Percentiles rank a stretch among this genome's conserved stretches.
phyloP scores from a whole-genome alignment of 129 eudicot species.

The Flaveria trinervia region DNA sequence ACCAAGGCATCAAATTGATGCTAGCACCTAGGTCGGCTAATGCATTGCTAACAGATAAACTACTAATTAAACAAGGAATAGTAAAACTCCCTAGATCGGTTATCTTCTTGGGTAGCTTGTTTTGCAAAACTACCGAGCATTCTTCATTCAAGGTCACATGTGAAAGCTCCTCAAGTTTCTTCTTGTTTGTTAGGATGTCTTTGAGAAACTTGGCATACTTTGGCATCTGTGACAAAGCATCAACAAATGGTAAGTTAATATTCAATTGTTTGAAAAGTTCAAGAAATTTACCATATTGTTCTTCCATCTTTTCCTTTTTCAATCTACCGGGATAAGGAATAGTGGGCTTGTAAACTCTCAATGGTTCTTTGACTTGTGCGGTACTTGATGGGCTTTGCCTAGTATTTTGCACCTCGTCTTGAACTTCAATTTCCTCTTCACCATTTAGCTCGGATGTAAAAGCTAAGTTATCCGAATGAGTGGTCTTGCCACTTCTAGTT shows the following conservation, averaged over 20 bases:
- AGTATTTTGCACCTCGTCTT: background rate
- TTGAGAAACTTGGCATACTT: background rate
- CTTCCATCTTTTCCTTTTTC: too few species aligned
- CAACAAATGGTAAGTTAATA: background rate
- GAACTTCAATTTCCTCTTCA: background rate
- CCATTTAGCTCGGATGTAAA: background rate
- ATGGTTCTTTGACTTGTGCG: background rate
- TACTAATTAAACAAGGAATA: background rate
- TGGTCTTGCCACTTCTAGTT: background rate
- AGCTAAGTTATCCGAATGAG: background rate
- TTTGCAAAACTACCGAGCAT: background rate
- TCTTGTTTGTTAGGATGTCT: too few species aligned
- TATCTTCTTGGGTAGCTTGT: background rate
- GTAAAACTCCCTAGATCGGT: slow-evolving; percentile 16
- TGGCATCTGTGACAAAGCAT: background rate
- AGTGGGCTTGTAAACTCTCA: too few species aligned
- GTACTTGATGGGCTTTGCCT: background rate
- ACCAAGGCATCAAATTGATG: slow-evolving; percentile 5
- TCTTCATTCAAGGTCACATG: background rate
- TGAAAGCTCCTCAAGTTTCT: background rate
- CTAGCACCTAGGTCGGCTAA: slow-evolving; percentile 23
- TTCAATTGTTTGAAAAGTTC: background rate
- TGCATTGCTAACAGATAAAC: background rate
- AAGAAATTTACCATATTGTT: background rate
- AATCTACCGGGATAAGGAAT: too few species aligned